phyloP scores from a whole-genome alignment of 106 monocot genomes.

The Triglochin maritima region DNA sequence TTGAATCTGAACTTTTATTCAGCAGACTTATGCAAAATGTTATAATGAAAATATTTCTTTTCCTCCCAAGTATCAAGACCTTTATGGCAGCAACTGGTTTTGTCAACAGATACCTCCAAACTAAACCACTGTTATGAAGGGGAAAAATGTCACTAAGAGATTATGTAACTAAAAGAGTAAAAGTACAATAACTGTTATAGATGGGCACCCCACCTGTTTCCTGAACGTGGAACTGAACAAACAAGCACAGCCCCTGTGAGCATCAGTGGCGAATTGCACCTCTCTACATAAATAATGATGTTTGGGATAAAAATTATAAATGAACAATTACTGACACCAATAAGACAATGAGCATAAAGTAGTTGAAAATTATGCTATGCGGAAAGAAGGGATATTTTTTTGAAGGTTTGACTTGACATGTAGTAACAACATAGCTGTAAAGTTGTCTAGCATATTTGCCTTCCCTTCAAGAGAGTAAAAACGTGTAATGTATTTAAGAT shows the following conservation, averaged over 20 bases:
- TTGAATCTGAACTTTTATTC: no score
- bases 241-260: constrained; percentile 70
- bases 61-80: constrained; percentile 11
- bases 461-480: no score
- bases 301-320: neutral
- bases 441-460: no score
- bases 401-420: no score
- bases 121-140: constrained; percentile 31
- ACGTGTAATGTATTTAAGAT: no score
- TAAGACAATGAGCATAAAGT: neutral
- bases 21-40: no score
- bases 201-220: constrained; percentile 41
- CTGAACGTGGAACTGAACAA: constrained; percentile 79
- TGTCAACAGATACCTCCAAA: constrained; percentile 41
- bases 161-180: neutral
- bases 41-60: no score
- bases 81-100: constrained; percentile 50
- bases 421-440: no score
- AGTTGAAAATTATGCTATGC: neutral
- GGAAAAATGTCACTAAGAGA: neutral
- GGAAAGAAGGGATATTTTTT: no score
- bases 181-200: neutral
- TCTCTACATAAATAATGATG: constrained; percentile 2
- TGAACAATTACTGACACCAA: neutral
- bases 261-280: constrained; percentile 16